Conservation (phyloP, 2,329 filamentous ascomycete species). For the Cercospora sp. region DNA sequence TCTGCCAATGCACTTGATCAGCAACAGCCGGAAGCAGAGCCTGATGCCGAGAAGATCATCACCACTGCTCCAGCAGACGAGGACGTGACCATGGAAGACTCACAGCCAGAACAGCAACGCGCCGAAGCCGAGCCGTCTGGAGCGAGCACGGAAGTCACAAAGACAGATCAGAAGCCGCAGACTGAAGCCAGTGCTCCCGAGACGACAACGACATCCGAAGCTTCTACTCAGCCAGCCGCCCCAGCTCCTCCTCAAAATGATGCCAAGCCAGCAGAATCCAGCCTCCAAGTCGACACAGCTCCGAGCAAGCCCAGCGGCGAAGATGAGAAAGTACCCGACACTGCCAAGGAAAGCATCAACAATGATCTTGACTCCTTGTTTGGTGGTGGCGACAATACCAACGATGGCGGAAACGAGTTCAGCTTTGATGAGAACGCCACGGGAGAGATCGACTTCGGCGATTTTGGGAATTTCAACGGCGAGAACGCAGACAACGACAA, state of each 20-base stretch:
- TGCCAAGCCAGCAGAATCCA: constrained; percentile 8
- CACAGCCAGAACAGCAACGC: constrained; percentile 10
- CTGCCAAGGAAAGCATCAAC: constrained; percentile 28
- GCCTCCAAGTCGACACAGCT: constrained; percentile 21
- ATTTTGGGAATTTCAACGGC: constrained; percentile 31
- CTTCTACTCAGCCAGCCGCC: neutral
- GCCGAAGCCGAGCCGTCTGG: neutral
- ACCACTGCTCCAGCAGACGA: neutral
- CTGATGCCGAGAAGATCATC: constrained; percentile 4
- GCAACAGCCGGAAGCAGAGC: neutral
- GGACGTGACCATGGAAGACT: constrained; percentile 18
- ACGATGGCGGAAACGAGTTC: constrained; percentile 26
- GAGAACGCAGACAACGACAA: constrained; percentile 33
- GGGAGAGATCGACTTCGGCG: constrained; percentile 39
- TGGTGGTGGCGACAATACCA: constrained; percentile 32
- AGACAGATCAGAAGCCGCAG: constrained; percentile 6
- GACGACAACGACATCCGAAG: neutral
- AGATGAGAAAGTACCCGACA: constrained; percentile 32
- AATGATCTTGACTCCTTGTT: constrained; percentile 41
- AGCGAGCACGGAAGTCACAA: neutral
- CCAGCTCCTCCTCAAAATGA: neutral
- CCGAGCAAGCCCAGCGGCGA: constrained; percentile 8
- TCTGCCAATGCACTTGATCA: neutral
- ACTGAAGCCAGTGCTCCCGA: neutral
- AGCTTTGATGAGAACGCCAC: constrained; percentile 21